Evolutionary conservation across 2,329 filamentous ascomycete genomes (phyloP), one percentile per base, ranked within the genome.

Genomic region (Chlorencoelia australis): DNA sequence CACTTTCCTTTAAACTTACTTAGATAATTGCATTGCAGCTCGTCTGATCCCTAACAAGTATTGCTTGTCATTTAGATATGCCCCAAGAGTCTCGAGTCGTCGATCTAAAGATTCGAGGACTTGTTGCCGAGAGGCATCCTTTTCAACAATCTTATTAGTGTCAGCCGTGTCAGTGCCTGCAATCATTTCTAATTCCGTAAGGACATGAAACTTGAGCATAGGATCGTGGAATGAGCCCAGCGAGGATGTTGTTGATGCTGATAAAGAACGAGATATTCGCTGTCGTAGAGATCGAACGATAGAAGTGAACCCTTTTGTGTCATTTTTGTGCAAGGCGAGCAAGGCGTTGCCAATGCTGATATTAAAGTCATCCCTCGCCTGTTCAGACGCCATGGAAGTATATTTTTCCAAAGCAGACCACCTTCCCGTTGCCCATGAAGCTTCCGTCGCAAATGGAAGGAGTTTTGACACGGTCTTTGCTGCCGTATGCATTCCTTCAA

Each of bases 51-150:
- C 83, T 18, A 99, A 67, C 7, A 98, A 62, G 55, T 94, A 96
- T 55, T 95, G 89, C 57, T 98, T 98, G 56, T 98, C 88, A 35
- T 79, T 75, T 24, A 88, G 79, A 51, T 91, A 94, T 1, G 87
- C 84, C 1, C 93, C 91, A 2, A 98, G 66, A 1, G 93, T 71
- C 47, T 88, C 83, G n/a, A 98, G 64, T n/a, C 91, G 78, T 30
- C 81, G 75, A 42, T 82, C 71, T 4, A 95, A 58, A 15, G 69
- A 68, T 33, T 69, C 65, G 5, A 81, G 56, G 31, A 61, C 59
- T 27, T 59, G 59, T 35, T 67, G 51, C 7, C 45, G 46, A n/a
- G 33, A 21, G 11, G 28, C 16, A 25, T 47, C 39, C n/a, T n/a
- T n/a, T n/a, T n/a, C n/a, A n/a, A n/a, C n/a, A n/a, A n/a, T n/a